phyloP scores from a whole-genome alignment of 2,329 filamentous ascomycete genomes.

The Trichoderma oligosporum region DNA sequence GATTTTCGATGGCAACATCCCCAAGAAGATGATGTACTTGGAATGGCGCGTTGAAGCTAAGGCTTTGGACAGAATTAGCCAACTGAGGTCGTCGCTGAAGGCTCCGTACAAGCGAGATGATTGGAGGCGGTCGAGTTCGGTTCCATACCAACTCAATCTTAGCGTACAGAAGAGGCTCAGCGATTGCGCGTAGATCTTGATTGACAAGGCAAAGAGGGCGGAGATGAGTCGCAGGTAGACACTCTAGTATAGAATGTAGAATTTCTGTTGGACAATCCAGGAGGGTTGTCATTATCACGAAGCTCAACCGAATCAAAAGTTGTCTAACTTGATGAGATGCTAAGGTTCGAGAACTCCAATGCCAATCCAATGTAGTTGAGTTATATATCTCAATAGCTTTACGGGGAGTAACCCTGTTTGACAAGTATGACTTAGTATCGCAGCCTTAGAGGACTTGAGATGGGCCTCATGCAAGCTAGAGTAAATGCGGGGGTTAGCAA shows the following conservation, averaged over 20 bases:
- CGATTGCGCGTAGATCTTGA: neutral
- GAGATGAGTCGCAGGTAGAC: neutral
- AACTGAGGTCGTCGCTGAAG: neutral
- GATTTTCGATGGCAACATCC: neutral
- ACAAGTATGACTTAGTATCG: too few species aligned
- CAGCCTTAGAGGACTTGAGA: too few species aligned
- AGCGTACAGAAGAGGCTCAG: neutral
- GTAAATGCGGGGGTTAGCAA: too few species aligned
- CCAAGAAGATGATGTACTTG: neutral
- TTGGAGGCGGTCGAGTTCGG: neutral
- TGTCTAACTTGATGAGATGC: too few species aligned
- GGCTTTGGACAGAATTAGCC: neutral
- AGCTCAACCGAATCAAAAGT: too few species aligned
- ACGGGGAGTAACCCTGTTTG: too few species aligned
- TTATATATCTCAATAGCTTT: too few species aligned
- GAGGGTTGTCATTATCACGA: neutral
- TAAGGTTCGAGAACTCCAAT: too few species aligned
- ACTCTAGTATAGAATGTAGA: neutral
- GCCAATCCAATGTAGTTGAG: too few species aligned
- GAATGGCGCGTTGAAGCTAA: neutral
- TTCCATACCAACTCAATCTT: slow-evolving; percentile 1
- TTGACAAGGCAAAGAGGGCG: neutral
- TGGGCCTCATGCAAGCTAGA: too few species aligned
- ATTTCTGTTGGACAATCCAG: slow-evolving; percentile 1
- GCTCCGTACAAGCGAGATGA: neutral